Percentiles rank a stretch among this genome's conserved stretches.
These are phyloP conservation scores for Talaromyces islandicus DNA, from an alignment of 2,329 filamentous ascomycete genomes.

Conservation along the genomic window DNA sequence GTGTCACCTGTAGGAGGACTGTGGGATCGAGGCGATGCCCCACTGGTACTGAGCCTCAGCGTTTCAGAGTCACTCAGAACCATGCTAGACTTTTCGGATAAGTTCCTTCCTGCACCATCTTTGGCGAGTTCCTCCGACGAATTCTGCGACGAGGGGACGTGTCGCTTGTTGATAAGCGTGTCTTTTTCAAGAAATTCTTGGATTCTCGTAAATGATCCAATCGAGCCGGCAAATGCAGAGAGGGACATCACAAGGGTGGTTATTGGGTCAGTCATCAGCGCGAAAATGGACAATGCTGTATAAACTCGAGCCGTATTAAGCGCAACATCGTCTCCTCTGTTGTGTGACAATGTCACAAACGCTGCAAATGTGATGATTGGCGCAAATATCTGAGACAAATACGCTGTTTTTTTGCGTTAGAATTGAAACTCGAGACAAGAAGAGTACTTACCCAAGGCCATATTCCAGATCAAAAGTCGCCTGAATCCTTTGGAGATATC, in stretches of 20 bases:
- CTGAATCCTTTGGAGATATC: constrained; percentile 37
- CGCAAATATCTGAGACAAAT: constrained; percentile 36
- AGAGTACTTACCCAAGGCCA: constrained; percentile 27
- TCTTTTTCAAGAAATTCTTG: constrained; percentile 28
- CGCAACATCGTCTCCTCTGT: constrained; percentile 12
- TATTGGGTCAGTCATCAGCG: constrained; percentile 19
- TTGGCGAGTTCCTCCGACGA: constrained; percentile 10
- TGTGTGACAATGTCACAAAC: constrained; percentile 16
- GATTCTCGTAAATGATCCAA: constrained; percentile 38
- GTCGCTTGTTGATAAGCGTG: constrained; percentile 7
- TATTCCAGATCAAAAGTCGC: constrained; percentile 36
- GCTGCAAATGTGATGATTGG: constrained; percentile 24
- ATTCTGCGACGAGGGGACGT: not conserved
- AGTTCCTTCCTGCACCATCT: constrained; percentile 15
- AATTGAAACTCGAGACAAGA: not conserved
- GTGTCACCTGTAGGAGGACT: constrained; percentile 19
- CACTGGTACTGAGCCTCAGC: not conserved
- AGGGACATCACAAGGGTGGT: constrained; percentile 21
- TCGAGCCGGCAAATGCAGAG: constrained; percentile 28
- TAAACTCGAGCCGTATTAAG: constrained; percentile 24
- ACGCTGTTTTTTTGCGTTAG: constrained; percentile 19
- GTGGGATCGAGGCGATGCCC: constrained; percentile 16
- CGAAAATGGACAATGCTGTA: constrained; percentile 22
- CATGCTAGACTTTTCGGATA: constrained; percentile 19
- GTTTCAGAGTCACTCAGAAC: constrained; percentile 19